Conservation (phyloP, 345 rosid genomes). For the Firmiana major region DNA sequence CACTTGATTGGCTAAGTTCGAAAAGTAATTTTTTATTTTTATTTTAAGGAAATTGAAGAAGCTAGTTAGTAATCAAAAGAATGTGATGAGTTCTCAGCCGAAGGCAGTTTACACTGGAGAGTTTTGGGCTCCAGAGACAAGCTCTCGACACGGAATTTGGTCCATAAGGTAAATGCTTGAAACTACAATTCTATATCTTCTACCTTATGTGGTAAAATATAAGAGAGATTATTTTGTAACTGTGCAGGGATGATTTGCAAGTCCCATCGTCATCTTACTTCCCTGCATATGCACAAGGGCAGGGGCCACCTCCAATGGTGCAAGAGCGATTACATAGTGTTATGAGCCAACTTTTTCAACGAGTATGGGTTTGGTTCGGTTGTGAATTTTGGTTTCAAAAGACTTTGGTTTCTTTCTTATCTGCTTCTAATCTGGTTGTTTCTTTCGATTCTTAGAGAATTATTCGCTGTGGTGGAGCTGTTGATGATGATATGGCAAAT, state of each 20-base stretch:
- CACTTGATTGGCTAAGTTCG: background rate
- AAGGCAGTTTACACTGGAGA: slow-evolving; percentile 48
- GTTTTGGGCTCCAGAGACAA: slow-evolving; percentile 39
- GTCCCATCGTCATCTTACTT: slow-evolving; percentile 69
- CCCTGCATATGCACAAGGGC: slow-evolving; percentile 72
- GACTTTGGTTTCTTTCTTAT: slow-evolving; percentile 10
- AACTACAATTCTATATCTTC: background rate
- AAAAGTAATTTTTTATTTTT: no score
- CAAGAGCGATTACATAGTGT: slow-evolving; percentile 87
- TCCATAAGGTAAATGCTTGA: slow-evolving; percentile 64
- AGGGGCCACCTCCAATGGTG: slow-evolving; percentile 89
- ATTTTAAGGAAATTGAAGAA: slow-evolving; percentile 56
- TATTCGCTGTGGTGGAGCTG: slow-evolving; percentile 95
- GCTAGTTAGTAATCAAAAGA: slow-evolving; percentile 37
- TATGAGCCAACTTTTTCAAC: slow-evolving; percentile 82
- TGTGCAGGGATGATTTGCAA: slow-evolving; percentile 75
- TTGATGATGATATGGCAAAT: slow-evolving; percentile 97
- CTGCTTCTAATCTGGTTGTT: slow-evolving; percentile 12
- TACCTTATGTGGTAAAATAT: background rate
- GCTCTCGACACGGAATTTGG: slow-evolving; percentile 65
- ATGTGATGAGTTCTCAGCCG: slow-evolving; percentile 29
- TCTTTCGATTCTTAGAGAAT: slow-evolving; percentile 60
- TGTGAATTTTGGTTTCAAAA: background rate
- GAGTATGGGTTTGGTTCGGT: slow-evolving; percentile 35
- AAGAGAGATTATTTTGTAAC: background rate